phyloP scores from a whole-genome alignment of 176 grass and related monocot genomes.

The Aegilops longissima region DNA sequence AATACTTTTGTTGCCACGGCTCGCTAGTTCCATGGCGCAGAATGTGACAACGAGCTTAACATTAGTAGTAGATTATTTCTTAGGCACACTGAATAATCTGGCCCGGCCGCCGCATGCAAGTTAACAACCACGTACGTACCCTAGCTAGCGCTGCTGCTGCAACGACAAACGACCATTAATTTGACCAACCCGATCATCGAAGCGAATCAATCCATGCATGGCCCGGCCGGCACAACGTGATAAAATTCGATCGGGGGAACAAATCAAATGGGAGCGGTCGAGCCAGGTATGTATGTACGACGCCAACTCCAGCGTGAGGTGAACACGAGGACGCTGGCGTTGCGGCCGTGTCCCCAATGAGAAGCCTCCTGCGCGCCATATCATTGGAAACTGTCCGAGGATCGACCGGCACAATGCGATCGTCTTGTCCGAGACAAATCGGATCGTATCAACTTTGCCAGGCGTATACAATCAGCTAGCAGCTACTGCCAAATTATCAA shows the following conservation, averaged over 20 bases:
- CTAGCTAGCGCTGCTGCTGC: not conserved
- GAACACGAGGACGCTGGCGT: constrained; percentile 29
- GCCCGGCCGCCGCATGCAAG: not conserved
- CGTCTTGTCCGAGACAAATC: constrained; percentile 38
- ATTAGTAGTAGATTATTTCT: not conserved
- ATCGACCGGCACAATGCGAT: constrained; percentile 35
- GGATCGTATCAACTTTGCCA: constrained; percentile 45
- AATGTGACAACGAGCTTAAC: not conserved
- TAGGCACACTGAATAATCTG: constrained; percentile 1
- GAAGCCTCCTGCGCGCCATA: constrained; percentile 8
- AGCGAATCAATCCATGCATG: constrained; percentile 3
- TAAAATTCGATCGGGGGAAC: constrained; percentile 27
- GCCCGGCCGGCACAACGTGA: constrained; percentile 21
- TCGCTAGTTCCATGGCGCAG: not conserved
- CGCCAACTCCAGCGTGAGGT: not conserved
- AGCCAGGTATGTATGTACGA: not conserved
- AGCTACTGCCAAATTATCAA: not conserved
- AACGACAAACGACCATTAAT: not conserved
- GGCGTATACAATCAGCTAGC: constrained; percentile 18
- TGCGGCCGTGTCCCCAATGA: constrained; percentile 23
- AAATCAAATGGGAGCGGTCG: not conserved
- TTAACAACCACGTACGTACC: not conserved
- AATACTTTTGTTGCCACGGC: not conserved
- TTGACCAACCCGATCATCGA: constrained; percentile 24
- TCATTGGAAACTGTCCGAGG: constrained; percentile 17